phyloP scores from a whole-genome alignment of 345 rosid genomes.

The Bretschneidera sinensis region DNA sequence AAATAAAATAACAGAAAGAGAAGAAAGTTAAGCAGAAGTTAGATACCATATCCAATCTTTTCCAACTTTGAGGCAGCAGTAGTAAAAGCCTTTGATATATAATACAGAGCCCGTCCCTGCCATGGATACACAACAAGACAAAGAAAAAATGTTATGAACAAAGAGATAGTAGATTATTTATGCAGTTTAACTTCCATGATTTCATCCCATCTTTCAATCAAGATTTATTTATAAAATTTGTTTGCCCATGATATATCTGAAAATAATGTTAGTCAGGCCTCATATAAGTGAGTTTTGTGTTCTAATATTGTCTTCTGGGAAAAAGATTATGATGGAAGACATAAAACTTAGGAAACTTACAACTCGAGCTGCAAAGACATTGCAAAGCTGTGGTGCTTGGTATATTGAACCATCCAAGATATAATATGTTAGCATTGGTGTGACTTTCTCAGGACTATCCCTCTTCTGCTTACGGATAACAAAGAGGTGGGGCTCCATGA shows the following conservation, averaged over 20 bases:
- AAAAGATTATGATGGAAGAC: slow-evolving; percentile 6
- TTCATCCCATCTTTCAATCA: not conserved
- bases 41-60: slow-evolving; percentile 85
- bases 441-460: slow-evolving; percentile 86
- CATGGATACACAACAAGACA: not conserved
- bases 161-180: not conserved
- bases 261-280: not conserved
- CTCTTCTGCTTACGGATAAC: slow-evolving; percentile 88
- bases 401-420: slow-evolving; percentile 85
- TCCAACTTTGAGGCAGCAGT: slow-evolving; percentile 86
- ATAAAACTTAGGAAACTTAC: slow-evolving; percentile 34
- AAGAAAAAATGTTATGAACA: too few relatives aligned
- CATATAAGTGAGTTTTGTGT: not conserved
- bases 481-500: slow-evolving; percentile 79
- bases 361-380: slow-evolving; percentile 81
- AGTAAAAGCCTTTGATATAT: slow-evolving; percentile 80
- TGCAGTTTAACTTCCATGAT: not conserved
- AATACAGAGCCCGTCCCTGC: slow-evolving; percentile 75
- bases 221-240: not conserved
- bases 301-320: not conserved
- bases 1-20: too few relatives aligned
- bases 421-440: slow-evolving; percentile 74
- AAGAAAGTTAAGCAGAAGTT: not conserved
- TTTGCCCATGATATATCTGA: not conserved
- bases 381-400: slow-evolving; percentile 90